Conservation (phyloP, 495 filamentous ascomycete genomes). For the Penicillium canescens region DNA sequence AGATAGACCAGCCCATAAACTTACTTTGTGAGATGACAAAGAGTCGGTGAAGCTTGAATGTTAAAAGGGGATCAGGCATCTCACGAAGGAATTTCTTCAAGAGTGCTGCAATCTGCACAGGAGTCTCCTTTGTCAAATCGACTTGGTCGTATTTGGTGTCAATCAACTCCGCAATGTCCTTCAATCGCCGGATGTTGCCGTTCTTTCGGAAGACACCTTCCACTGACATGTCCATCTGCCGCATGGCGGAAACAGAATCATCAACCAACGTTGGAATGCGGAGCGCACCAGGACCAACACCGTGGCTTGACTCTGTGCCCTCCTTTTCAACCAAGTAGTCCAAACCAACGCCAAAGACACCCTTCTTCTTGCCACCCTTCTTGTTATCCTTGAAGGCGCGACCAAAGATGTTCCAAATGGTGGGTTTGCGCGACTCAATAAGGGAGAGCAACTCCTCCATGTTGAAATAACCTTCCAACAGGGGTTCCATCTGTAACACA, state of each 20-base stretch:
- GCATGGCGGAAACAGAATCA: conserved; percentile 89
- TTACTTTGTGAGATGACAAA: conserved; percentile 86
- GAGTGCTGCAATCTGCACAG: conserved; percentile 91
- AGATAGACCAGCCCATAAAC: conserved; percentile 19
- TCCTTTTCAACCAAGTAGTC: conserved; percentile 89
- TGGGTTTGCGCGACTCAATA: conserved; percentile 90
- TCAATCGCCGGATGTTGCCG: conserved; percentile 89
- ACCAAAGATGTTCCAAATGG: conserved; percentile 96
- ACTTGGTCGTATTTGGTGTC: conserved; percentile 83
- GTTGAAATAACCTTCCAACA: conserved; percentile 86
- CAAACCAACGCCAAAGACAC: conserved; percentile 81
- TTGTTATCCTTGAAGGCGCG: conserved; percentile 88
- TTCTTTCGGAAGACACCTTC: conserved; percentile 99
- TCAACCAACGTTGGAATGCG: conserved; percentile 88
- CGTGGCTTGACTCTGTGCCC: conserved; percentile 92
- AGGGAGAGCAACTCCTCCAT: conserved; percentile 93
- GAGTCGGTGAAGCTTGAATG: conserved; percentile 88
- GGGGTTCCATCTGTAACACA: conserved; percentile 91
- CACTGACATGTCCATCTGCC: conserved; percentile 98
- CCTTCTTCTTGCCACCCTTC: conserved; percentile 86
- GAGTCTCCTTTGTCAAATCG: conserved; percentile 78
- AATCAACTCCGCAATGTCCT: conserved; percentile 78
- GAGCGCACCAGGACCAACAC: conserved; percentile 87
- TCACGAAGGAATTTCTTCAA: conserved; percentile 95
- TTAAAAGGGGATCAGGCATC: conserved; percentile 91